Base-by-base conservation (phyloP, 2,329 filamentous ascomycete species). In the Plenodomus lindquistii region DNA sequence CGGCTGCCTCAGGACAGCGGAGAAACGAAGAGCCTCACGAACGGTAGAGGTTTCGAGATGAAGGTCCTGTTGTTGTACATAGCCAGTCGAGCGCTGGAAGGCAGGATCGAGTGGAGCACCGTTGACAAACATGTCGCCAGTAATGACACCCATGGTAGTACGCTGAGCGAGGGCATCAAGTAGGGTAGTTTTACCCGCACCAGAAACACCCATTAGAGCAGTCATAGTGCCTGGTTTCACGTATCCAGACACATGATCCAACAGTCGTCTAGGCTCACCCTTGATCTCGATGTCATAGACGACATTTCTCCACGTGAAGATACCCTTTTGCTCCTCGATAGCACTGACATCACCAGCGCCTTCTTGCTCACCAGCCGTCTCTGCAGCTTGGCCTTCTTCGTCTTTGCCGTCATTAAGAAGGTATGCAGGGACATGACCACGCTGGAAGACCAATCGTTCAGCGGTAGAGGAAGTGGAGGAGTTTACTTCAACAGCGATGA, bases 361-460 rank as follows among this genome's bases (percentile, higher is more conserved):
- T 40, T 66, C 67, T 19, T 69, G 62, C 1, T 62, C 56, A 18
- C 60, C 60, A 18, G 52, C 35, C 3, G 18, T 56, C 16, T 65
- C 60, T 31, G 59, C 48, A 51, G 66, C 63, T 5, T 62, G 55
- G 4, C 61, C 62, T 40, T 74, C 74, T 34, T 72, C 70, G 39
- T 77, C 73, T 49, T 67, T 59, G 46, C 63, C 65, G 18, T 48
- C 59, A n/a, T 59, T 52, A 39, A 69, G 63, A 57, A 77, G 53
- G 57, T 75, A 71, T 15, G 65, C 63, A 2, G 75, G 75, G 36
- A 77, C 74, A 49, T 75, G 70, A 6, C 75, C 75, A n/a, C 70
- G 64, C 46, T 66, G 67, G 51, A 89, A 91, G 9, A 91, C 83
- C 1, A 91, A 79, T 1, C 85, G 81, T 62, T 91, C 87, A 0